Evolutionary conservation across 805 yeast genomes (phyloP), one percentile per base, ranked within the genome.

Genomic region (Cyberlindnera amylophila): DNA sequence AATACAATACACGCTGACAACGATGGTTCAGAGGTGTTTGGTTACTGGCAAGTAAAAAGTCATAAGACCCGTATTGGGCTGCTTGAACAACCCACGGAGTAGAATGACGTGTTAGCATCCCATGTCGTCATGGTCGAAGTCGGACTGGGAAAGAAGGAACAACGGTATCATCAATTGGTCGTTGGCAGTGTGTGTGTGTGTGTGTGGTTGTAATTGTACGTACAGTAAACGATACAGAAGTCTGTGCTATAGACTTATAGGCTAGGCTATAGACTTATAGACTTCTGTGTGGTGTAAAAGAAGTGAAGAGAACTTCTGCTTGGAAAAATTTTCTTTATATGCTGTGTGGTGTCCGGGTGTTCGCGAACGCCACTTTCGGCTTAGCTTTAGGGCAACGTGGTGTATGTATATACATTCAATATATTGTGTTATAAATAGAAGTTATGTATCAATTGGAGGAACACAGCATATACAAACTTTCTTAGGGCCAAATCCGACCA

Each of bases 121-220:
- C 89, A 74, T 79, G 80, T 84, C 90, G 88, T 83, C 93, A 84
- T 82, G 81, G 90, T 84, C 93, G 90, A 78, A 69, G 44, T 79
- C 86, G 75, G 86, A 82, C 86, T 78, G 85, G 89, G 90, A 84
- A 84, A 83, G 90, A 84, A 83, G 89, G 71, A 64, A 78, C 86
- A 68, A 67, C 73, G 63, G 58, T 66, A 55, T 70, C 74, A 69
- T 70, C 74, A 64, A 45, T 21, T 47, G 41, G 34, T 33, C 16
- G 12, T 14, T 19, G 16, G 16, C 24, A 18, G 27, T 15, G n/a
- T 8, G 8, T 32, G 14, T 19, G 23, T 17, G 23, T 32, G 18
- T 13, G n/a, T 6, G 24, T 9, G 6, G 24, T 6, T 6, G 9
- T 6, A 21, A 21, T 6, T 7, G 13, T 6, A 32, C 10, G 23